A percentile compares a stretch with the other conserved stretches of the same genome.
Evolutionary conservation across 306 rosid genomes (phyloP).

Genomic region (Medicago arabica): DNA sequence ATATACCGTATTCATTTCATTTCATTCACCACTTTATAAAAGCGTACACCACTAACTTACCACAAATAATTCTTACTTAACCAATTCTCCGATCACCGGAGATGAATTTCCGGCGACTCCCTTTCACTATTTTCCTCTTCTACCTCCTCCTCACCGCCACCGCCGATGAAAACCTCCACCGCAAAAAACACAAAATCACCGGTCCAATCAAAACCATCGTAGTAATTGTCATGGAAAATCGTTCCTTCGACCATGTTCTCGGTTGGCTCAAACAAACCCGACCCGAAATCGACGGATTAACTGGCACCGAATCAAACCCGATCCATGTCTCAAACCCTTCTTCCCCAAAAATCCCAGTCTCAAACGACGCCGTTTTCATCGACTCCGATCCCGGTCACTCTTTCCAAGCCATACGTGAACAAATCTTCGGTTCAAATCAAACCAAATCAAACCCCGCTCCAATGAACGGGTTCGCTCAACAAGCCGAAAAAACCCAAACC

Average conservation of each 20-base stretch:
- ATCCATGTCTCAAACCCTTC: slow-evolving; percentile 44
- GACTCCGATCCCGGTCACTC: slow-evolving; percentile 90
- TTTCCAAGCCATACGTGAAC: slow-evolving; percentile 84
- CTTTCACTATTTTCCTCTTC: slow-evolving; percentile 38
- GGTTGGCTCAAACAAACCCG: slow-evolving; percentile 84
- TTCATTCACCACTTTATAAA: neutral
- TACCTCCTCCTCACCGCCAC: slow-evolving; percentile 46
- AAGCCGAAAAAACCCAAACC: slow-evolving; percentile 53
- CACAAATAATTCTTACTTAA: neutral
- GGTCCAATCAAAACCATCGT: slow-evolving; percentile 89
- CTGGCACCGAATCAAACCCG: slow-evolving; percentile 74
- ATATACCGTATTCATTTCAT: slow-evolving; percentile 17
- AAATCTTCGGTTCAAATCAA: slow-evolving; percentile 82
- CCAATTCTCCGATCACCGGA: slow-evolving; percentile 42
- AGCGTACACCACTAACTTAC: neutral
- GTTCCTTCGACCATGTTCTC: slow-evolving; percentile 89
- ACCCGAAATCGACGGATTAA: slow-evolving; percentile 80
- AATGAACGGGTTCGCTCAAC: slow-evolving; percentile 94
- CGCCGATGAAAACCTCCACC: slow-evolving; percentile 20
- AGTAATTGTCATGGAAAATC: slow-evolving; percentile 87
- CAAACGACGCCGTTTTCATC: slow-evolving; percentile 69
- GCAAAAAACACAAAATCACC: slow-evolving; percentile 52
- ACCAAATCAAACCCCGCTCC: slow-evolving; percentile 53
- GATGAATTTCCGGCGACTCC: slow-evolving; percentile 61
- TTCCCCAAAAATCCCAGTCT: slow-evolving; percentile 57